These are phyloP conservation scores for Metschnikowia lachancei DNA, from an alignment of 805 yeast genomes.

Conservation along the genomic window DNA sequence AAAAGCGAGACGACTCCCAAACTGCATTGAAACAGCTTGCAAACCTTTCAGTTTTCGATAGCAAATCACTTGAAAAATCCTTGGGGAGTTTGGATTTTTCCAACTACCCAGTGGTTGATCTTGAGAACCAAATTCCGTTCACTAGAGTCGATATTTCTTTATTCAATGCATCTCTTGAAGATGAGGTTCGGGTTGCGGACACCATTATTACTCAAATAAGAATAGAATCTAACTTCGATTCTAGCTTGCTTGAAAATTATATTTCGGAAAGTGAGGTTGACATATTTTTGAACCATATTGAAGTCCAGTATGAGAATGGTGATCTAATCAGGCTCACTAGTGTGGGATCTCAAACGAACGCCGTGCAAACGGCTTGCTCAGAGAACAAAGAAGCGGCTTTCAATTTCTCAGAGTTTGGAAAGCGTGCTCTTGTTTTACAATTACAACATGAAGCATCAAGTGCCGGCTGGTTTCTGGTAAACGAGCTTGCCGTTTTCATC, in stretches of 20 bases:
- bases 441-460: constrained; percentile 21
- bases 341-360: constrained; percentile 5
- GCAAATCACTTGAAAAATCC: not conserved
- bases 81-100: not conserved
- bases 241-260: not conserved
- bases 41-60: not conserved
- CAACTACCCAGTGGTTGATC: not conserved
- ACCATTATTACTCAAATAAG: constrained; percentile 2
- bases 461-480: constrained; percentile 26
- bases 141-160: not conserved
- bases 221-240: not conserved
- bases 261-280: constrained; percentile 1
- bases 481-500: constrained; percentile 16
- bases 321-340: not conserved
- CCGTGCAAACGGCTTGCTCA: constrained; percentile 3
- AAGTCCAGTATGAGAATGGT: constrained; percentile 3
- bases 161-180: not conserved
- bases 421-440: constrained; percentile 20
- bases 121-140: not conserved
- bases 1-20: not conserved
- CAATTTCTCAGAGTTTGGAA: constrained; percentile 4
- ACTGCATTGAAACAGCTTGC: constrained; percentile 7
- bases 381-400: constrained; percentile 5
- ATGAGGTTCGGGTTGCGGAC: constrained; percentile 9
- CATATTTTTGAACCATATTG: not conserved